Base-by-base conservation (phyloP, 768 basidiomycete species). In the Amanita muscaria region DNA sequence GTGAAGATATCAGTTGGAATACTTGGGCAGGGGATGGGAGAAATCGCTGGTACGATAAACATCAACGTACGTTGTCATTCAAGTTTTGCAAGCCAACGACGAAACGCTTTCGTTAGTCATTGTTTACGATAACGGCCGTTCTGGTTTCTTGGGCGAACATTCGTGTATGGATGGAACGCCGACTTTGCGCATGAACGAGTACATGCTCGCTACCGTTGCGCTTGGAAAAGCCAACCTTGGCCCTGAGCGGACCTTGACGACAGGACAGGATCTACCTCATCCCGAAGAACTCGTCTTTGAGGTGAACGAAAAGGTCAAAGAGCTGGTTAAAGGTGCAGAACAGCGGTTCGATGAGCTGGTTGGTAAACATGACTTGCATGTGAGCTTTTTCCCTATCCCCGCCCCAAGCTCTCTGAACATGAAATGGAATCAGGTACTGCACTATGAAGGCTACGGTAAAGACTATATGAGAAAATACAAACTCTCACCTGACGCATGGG, bases 41-140 rank as follows among this genome's bases (percentile, higher is more conserved):
- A 40, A 96, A 94, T 61, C 70, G 94, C 48, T 99, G 86, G 72
- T 97, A 83, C 58, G 96, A 98, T 70, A 99, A 99, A 64, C 94
- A 98, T 58, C 88, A 98, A 58, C 56, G 89, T 91, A 59, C 25
- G 83, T 70, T 4, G 32, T n/a, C 33, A 14, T 21, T 3, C 42
- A 22, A 1, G 34, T 23, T 15, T n/a, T 14, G 35, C 14, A 12
- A 19, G 24, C 35, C 32, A 4, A 18, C 16, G 2, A 12, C 15
- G 19, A 10, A 23, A 35, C 9, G 22, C 14, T 38, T 43, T 19
- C 42, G 42, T 10, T 57, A 92, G 90, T 97, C 43, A 79, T 99
- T 55, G 88, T 99, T 6, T 94, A 88, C 57, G 89, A 91, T 48
- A 91, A 92, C 53, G 96, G 91, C 36, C 88, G 89, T 29, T 91